These are phyloP conservation scores for Xerocomellus amylosporus DNA, from an alignment of 768 basidiomycete species.

Conservation along the genomic window DNA sequence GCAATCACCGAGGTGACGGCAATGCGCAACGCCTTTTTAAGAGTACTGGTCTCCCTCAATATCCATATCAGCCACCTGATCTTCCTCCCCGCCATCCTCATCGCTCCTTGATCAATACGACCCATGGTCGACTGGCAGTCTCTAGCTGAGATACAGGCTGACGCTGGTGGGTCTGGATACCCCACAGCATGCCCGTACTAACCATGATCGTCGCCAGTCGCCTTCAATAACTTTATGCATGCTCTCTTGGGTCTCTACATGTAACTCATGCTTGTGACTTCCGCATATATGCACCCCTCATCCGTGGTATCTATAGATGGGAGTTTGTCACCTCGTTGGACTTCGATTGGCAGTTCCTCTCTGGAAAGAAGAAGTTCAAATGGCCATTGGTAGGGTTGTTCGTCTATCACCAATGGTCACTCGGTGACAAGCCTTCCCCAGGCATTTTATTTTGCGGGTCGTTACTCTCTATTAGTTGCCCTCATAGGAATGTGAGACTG, in stretches of 20 bases:
- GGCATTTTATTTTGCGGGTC: conserved; percentile 69
- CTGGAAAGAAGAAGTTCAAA: conserved; percentile 53
- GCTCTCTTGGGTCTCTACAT: conserved; percentile 57
- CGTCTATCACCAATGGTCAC: not conserved
- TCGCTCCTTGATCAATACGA: conserved; percentile 2
- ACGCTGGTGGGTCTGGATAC: conserved; percentile 39
- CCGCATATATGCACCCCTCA: conserved; percentile 9
- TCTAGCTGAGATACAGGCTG: conserved; percentile 41
- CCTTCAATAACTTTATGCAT: conserved; percentile 56
- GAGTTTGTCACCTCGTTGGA: conserved; percentile 60
- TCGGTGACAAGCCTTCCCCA: conserved; percentile 21
- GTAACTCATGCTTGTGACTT: conserved; percentile 34
- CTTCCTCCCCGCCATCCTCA: not conserved
- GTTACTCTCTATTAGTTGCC: conserved; percentile 63
- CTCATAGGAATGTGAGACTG: conserved; percentile 63
- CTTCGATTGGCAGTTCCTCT: conserved; percentile 64
- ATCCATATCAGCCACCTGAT: not conserved
- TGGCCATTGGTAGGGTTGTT: conserved; percentile 59
- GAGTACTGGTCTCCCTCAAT: not conserved
- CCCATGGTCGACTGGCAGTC: conserved; percentile 61
- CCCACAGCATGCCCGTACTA: not conserved
- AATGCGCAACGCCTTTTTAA: conserved; percentile 9
- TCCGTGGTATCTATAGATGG: conserved; percentile 44
- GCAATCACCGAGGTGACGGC: conserved; percentile 4
- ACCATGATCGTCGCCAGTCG: conserved; percentile 15